Conservation (phyloP, 345 rosid species). For the Murraya paniculata region DNA sequence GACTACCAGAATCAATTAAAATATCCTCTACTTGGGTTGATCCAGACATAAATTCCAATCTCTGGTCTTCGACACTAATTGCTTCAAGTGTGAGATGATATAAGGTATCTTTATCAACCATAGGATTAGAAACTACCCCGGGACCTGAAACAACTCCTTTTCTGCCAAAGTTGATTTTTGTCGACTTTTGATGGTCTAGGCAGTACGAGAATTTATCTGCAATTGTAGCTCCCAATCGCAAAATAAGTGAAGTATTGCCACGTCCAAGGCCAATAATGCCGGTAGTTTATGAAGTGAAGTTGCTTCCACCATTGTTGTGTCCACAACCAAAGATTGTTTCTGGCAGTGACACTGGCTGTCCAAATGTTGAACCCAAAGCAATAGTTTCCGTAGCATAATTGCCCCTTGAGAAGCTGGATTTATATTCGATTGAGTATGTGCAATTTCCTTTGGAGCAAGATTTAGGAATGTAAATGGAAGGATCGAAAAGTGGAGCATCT, state of each 20-base stretch:
- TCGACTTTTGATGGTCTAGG: slow-evolving; percentile 36
- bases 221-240: slow-evolving; percentile 41
- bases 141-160: slow-evolving; percentile 39
- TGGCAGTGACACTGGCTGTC: slow-evolving; percentile 32
- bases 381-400: slow-evolving; percentile 39
- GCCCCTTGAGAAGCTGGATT: slow-evolving; percentile 28
- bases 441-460: slow-evolving; percentile 29
- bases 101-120: slow-evolving; percentile 30
- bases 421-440: slow-evolving; percentile 31
- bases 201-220: slow-evolving; percentile 62
- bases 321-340: slow-evolving; percentile 47
- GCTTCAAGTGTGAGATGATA: slow-evolving; percentile 43
- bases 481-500: slow-evolving; percentile 29
- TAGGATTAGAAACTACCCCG: slow-evolving; percentile 42
- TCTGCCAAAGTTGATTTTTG: slow-evolving; percentile 50
- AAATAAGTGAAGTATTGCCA: slow-evolving; percentile 40
- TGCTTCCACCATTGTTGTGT: slow-evolving; percentile 29
- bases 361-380: slow-evolving; percentile 35
- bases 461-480: slow-evolving; percentile 29
- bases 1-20: slow-evolving; percentile 61
- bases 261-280: slow-evolving; percentile 59
- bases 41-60: not conserved
- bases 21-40: slow-evolving; percentile 37
- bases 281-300: slow-evolving; percentile 34
- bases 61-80: slow-evolving; percentile 36